Percentiles rank a stretch among this genome's conserved stretches.
These are phyloP conservation scores for Verticillium longisporum DNA, from an alignment of 2,329 filamentous ascomycete species.

Conservation along the genomic window DNA sequence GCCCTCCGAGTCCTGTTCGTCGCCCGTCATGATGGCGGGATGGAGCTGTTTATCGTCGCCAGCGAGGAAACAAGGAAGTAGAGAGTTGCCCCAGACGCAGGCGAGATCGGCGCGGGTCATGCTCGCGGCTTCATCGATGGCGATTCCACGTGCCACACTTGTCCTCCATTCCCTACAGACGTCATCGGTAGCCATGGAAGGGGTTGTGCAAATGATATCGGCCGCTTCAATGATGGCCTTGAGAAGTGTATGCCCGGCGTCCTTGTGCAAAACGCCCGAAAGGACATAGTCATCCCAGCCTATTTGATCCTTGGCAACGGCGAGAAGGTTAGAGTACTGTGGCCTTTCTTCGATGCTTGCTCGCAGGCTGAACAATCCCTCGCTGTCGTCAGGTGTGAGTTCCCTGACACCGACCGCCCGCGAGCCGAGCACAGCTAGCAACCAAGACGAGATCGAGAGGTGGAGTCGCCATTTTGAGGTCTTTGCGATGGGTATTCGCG, in stretches of 20 bases:
- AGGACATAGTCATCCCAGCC: not conserved
- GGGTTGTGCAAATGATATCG: conserved; percentile 11
- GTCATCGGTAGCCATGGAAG: not conserved
- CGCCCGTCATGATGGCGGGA: not conserved
- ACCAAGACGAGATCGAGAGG: not conserved
- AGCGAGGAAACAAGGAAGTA: conserved; percentile 13
- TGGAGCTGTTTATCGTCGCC: conserved; percentile 15
- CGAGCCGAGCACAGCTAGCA: not conserved
- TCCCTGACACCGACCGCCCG: not conserved
- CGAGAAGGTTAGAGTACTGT: not conserved
- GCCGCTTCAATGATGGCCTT: conserved; percentile 14
- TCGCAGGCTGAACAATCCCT: not conserved
- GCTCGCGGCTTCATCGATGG: conserved; percentile 15
- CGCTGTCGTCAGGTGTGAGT: not conserved
- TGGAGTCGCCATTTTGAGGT: conserved; percentile 2
- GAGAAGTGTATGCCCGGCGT: conserved; percentile 7
- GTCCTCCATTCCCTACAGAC: not conserved
- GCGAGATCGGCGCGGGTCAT: conserved; percentile 13
- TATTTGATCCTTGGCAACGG: not conserved
- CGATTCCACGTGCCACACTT: conserved; percentile 9
- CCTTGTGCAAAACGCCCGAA: not conserved
- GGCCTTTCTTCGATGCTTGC: not conserved
- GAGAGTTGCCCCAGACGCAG: conserved; percentile 16
- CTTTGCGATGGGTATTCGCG: not conserved
- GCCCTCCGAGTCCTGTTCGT: not conserved